A percentile compares a stretch with the other conserved stretches of the same genome.
These are phyloP conservation scores for Boletus rufocinnamomeus DNA, from an alignment of 768 basidiomycete genomes.

Conservation along the genomic window DNA sequence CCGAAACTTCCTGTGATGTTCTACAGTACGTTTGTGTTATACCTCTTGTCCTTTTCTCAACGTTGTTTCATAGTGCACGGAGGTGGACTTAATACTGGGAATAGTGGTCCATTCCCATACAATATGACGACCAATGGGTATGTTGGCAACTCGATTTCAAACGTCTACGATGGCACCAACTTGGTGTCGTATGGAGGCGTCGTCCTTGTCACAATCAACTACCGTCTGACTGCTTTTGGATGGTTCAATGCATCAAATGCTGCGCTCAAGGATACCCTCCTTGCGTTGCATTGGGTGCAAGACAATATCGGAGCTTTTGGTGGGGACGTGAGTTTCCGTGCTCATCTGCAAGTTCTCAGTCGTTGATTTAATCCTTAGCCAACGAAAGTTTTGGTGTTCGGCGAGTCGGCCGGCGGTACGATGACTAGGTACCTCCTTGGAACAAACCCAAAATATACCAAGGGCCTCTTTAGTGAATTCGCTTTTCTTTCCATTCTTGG, in stretches of 20 bases:
- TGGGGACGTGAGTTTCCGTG: slow-evolving; percentile 30
- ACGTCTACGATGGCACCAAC: slow-evolving; percentile 28
- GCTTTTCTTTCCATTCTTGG: not conserved
- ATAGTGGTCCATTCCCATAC: slow-evolving; percentile 21
- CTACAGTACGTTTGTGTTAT: slow-evolving; percentile 2
- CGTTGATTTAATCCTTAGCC: slow-evolving; percentile 2
- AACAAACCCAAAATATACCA: slow-evolving; percentile 20
- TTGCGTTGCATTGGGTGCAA: slow-evolving; percentile 41
- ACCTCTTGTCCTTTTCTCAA: not conserved
- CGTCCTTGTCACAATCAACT: slow-evolving; percentile 28
- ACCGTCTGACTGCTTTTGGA: slow-evolving; percentile 22
- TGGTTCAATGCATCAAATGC: slow-evolving; percentile 30
- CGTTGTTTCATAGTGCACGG: slow-evolving; percentile 18
- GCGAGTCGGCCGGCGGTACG: slow-evolving; percentile 24
- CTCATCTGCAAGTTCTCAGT: not conserved
- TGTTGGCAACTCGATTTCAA: slow-evolving; percentile 20
- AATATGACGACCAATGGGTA: slow-evolving; percentile 25
- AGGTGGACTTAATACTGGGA: slow-evolving; percentile 19
- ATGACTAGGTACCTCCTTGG: slow-evolving; percentile 20
- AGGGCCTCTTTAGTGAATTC: slow-evolving; percentile 22
- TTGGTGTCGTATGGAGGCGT: slow-evolving; percentile 28
- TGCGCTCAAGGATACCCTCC: slow-evolving; percentile 33
- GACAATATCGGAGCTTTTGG: slow-evolving; percentile 39
- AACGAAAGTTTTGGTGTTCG: slow-evolving; percentile 21
- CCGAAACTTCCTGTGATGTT: slow-evolving; percentile 27